Base-by-base conservation (phyloP, 768 basidiomycete species). In the Phaeotremella fagi region DNA sequence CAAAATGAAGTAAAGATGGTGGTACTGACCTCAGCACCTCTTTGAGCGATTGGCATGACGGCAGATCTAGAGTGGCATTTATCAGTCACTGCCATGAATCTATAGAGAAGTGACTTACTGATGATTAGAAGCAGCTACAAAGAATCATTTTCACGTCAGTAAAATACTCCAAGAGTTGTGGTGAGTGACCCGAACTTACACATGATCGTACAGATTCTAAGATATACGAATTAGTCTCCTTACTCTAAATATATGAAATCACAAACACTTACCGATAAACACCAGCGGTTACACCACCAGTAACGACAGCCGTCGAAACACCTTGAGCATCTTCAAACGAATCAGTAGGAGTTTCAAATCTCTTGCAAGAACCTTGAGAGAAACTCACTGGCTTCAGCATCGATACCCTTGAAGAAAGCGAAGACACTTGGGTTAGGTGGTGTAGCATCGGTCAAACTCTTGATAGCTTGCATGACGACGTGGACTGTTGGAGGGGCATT, bases 201-300 rank as follows among this genome's bases (percentile, higher is more conserved):
- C 54, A 52, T 57, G 45, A 63, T 60, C 16, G 57, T 63, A 45
- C 61, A 63, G 43, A 55, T 22, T 12, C n/a, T n/a, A n/a, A n/a
- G n/a, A n/a, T n/a, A n/a, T n/a, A n/a, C n/a, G n/a, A n/a, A n/a
- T 4, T 25, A 14, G 27, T 6, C 7, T 25, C 26, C 44, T 12
- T 23, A 26, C 6, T 43, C 45, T 9, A 11, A 12, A 7, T 7
- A 22, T 41, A 6, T 22, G 38, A 41, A 41, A 18, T 20, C 38
- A 18, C 22, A 14, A 20, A 7, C 12, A 12, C 38, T 41, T 20
- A 41, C 53, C 79, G 77, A 75, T 88, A 87, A 26, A 75, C 66
- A 43, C 84, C 83, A 11, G 77, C 79, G 28, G 82, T 78, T 23
- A 86, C 74, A 56, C 84, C 85, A 20, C 71, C 72, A 1, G 78